Conservation (phyloP, 495 filamentous ascomycete genomes). For the Hypoxylon intermedium region DNA sequence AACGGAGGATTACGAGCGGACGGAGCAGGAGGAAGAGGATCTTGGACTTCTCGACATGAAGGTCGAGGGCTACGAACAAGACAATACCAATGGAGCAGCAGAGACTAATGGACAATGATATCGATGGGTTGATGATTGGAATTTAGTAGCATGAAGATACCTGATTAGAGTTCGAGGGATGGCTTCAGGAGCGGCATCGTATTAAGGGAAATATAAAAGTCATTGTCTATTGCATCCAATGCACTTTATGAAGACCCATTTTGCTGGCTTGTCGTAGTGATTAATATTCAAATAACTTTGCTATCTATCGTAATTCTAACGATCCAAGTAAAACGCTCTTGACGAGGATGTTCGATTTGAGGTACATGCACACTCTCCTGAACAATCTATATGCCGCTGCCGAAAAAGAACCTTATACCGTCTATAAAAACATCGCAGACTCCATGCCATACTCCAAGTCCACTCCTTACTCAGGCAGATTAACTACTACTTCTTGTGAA, state of each 20-base stretch:
- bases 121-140: conserved; percentile 1
- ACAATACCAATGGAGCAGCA: conserved; percentile 28
- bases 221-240: background rate
- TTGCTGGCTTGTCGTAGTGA: background rate
- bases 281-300: background rate
- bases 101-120: conserved; percentile 8
- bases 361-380: too few relatives aligned
- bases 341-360: too few relatives aligned
- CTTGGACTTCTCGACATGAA: conserved; percentile 92
- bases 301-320: background rate
- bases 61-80: conserved; percentile 81
- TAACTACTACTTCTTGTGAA: too few relatives aligned
- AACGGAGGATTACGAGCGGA: conserved; percentile 84
- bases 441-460: too few relatives aligned
- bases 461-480: too few relatives aligned
- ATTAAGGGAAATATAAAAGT: conserved; percentile 16
- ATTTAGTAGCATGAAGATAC: conserved; percentile 31
- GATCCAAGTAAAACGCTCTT: too few relatives aligned
- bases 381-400: too few relatives aligned
- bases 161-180: conserved; percentile 12
- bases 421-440: too few relatives aligned
- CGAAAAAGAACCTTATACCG: too few relatives aligned
- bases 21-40: conserved; percentile 89
- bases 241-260: background rate
- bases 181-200: background rate